Percentiles rank a stretch among this genome's conserved stretches.
Conservation (phyloP, 2,329 filamentous ascomycete species). For the Neocatenulostroma microsporum region DNA sequence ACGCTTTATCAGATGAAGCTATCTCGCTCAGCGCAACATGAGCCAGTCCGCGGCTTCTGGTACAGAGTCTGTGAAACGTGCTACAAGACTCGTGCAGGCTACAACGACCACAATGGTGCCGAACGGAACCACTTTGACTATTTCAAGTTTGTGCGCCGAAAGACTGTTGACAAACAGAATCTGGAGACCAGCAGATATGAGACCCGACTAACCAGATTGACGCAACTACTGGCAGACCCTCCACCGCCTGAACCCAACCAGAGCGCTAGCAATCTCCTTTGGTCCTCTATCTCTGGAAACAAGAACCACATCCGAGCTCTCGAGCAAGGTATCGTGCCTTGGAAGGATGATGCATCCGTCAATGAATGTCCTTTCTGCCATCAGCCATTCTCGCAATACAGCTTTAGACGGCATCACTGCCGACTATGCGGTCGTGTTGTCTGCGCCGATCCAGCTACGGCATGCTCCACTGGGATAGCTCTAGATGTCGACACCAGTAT, state of each 20-base stretch:
- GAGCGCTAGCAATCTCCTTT: constrained; percentile 46
- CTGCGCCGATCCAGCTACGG: constrained; percentile 77
- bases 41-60: constrained; percentile 85
- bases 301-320: constrained; percentile 65
- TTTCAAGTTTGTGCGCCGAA: constrained; percentile 65
- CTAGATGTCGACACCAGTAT: constrained; percentile 64
- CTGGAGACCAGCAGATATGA: constrained; percentile 85
- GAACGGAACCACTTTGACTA: constrained; percentile 62
- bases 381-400: constrained; percentile 89
- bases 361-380: constrained; percentile 84
- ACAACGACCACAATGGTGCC: constrained; percentile 65
- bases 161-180: constrained; percentile 73
- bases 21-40: constrained; percentile 78
- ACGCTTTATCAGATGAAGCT: constrained; percentile 99
- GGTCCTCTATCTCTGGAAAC: constrained; percentile 60
- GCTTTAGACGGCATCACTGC: constrained; percentile 89
- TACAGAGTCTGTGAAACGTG: constrained; percentile 97
- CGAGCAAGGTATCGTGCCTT: constrained; percentile 87
- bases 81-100: constrained; percentile 91
- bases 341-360: constrained; percentile 85
- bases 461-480: constrained; percentile 75
- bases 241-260: constrained; percentile 54
- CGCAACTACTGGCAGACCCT: constrained; percentile 68
- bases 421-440: constrained; percentile 88
- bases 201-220: constrained; percentile 84